Evolutionary conservation across 257 asterid genomes (phyloP), one percentile per base, ranked within the genome.

Genomic region (Capsicum chinense): DNA sequence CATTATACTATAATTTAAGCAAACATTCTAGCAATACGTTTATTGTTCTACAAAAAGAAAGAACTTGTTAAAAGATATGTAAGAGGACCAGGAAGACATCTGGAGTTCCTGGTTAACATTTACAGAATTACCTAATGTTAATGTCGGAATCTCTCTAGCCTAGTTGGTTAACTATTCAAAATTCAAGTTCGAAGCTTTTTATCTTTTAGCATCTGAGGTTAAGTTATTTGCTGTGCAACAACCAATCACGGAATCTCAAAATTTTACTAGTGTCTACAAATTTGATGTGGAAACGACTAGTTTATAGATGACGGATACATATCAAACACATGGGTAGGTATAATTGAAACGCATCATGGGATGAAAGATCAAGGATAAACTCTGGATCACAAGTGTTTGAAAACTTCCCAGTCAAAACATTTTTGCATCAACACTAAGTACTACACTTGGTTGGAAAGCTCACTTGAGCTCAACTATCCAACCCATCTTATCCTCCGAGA

Each of bases 401-500:
- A 56, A 76, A 50, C 81, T 26, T 54, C 48, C 64, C 54, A 26
- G 64, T 76, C 44, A 76, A 52, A 26, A 14, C 2, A 50, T 26
- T 76, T 26, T 52, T 26, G n/a, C 63, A 76, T 9, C 62, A 52
- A 52, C 44, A 16, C 48, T 26, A 76, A 76, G 17, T 52, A 52
- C 81, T 7, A 52, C 21, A 19, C 14, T 76, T 50, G 48, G n/a
- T 76, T 52, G 81, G 54, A 70, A 8, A 76, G 64, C 69, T 88
- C 94, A 92, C 87, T 94, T 92, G 33, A 95, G 92, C 90, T 88
- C 94, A 69, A 90, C 74, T 21, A 89, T 88, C 99, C 98, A 96
- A 50, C 91, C 92, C 98, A 94, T 90, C 85, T 90, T 90, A 85
- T 96, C 97, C 88, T 93, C 95, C 19, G 92, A 52, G 21, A 94